Evolutionary conservation across 331 rosid species (phyloP), one percentile per base, ranked within the genome.

Genomic region (Telfairia occidentalis): DNA sequence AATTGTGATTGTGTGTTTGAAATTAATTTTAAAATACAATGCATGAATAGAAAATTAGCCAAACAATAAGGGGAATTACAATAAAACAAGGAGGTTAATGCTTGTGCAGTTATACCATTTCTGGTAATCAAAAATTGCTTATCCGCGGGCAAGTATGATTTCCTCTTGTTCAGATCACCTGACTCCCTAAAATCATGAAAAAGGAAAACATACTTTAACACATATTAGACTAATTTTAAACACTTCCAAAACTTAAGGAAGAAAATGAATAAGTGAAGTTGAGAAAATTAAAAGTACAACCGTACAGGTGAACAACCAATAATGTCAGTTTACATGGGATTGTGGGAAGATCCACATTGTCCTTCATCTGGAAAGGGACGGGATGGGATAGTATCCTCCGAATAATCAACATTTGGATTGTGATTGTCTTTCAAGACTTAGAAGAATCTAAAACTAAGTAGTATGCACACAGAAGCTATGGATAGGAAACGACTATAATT

Each of bases 61-160:
- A 7, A 32, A 61, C 45, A 61, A 9, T 18, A 61, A 32, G 69
- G 43, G 12, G 10, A 21, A 69, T 69, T 23, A 69, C 55, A 19
- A 69, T 18, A 48, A 28, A 28, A 70, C 37, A 24, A 70, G 15
- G 24, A 50, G 29, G 26, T 23, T 38, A 10, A n/a, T n/a, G 34
- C 21, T 58, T 9, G 32, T 69, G 64, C 40, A 73, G 46, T 32
- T 54, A 32, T 85, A 94, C 96, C 98, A 70, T 94, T 94, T 79
- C 98, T 88, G 69, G 98, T 91, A 32, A 95, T 86, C 77, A 95
- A 85, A 81, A 89, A 91, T 81, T 91, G 98, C 78, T 95, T 95
- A 42, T 87, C 96, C 3, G 82, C 53, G 21, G 98, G 98, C 42
- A 95, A 86, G 81, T 90, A 95, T 0, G 96, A 67, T 83, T 94